Evolutionary conservation across 2,329 filamentous ascomycete genomes (phyloP).

Genomic region (Hymenoscyphus infarciens): DNA sequence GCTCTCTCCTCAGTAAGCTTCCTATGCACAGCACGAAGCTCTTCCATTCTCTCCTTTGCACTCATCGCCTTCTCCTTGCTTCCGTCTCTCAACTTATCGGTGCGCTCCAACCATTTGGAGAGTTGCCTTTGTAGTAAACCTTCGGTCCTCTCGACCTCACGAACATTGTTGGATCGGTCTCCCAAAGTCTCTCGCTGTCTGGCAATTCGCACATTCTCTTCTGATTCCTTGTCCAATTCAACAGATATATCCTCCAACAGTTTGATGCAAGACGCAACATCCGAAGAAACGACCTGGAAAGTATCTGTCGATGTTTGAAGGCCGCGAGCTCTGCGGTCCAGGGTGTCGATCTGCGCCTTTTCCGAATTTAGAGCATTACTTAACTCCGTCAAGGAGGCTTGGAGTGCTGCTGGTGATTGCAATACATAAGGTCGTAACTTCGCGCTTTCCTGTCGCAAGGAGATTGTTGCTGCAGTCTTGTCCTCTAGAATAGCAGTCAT

Average conservation of each 20-base stretch:
- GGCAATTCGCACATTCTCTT: conserved; percentile 75
- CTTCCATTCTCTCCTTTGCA: conserved; percentile 86
- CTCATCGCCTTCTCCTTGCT: conserved; percentile 76
- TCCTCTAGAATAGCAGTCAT: conserved; percentile 70
- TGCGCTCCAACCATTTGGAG: conserved; percentile 80
- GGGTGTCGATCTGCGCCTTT: conserved; percentile 78
- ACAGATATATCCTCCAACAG: conserved; percentile 80
- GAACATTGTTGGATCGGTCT: conserved; percentile 82
- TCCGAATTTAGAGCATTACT: conserved; percentile 74
- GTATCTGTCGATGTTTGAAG: conserved; percentile 90
- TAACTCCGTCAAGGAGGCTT: conserved; percentile 77
- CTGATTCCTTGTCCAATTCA: conserved; percentile 89
- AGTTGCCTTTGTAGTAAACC: conserved; percentile 79
- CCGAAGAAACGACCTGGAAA: conserved; percentile 76
- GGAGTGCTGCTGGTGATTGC: conserved; percentile 79
- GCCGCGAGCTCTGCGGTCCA: conserved; percentile 83
- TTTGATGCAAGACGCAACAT: conserved; percentile 85
- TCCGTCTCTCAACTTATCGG: conserved; percentile 75
- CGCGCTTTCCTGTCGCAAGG: conserved; percentile 76
- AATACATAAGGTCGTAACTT: conserved; percentile 91
- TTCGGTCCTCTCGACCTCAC: conserved; percentile 88
- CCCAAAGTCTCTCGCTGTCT: conserved; percentile 83
- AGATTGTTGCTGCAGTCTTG: conserved; percentile 65
- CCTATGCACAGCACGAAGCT: conserved; percentile 74
- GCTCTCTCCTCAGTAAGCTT: conserved; percentile 78